These are phyloP conservation scores for Solanum hybrid DNA, from an alignment of 305 asterid genomes.

Conservation along the genomic window DNA sequence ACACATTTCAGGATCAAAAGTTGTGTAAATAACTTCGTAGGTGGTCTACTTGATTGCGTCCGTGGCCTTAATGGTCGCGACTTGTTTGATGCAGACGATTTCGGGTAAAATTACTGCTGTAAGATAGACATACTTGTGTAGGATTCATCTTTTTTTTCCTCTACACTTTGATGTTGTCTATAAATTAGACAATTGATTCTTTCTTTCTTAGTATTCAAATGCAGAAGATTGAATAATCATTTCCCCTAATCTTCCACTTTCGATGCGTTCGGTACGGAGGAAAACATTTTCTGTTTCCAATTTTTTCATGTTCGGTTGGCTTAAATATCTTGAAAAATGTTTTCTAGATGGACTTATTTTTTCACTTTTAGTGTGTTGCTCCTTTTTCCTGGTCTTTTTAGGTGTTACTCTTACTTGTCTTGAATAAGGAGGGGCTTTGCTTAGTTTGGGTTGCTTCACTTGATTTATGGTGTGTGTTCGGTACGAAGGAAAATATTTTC, in stretches of 20 bases:
- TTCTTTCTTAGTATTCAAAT: not conserved
- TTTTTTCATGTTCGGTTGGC: not conserved
- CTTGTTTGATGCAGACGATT: not conserved
- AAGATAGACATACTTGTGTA: conserved; percentile 3
- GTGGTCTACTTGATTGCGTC: not conserved
- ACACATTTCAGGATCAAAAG: not conserved
- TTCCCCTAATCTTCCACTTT: not conserved
- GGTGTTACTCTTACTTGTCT: not conserved
- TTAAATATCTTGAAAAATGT: not conserved
- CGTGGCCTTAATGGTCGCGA: not conserved
- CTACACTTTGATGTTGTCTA: not conserved
- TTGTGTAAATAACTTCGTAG: conserved; percentile 10
- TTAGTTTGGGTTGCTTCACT: not conserved
- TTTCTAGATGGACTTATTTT: not conserved
- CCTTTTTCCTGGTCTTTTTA: not conserved
- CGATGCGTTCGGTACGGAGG: not conserved
- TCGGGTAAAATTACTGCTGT: not conserved
- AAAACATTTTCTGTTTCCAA: not conserved
- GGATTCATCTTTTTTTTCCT: not conserved
- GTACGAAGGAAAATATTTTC: not conserved
- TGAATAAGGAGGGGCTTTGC: not conserved
- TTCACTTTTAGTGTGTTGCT: not conserved
- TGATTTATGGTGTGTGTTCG: not conserved
- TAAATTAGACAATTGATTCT: not conserved
- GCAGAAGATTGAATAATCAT: not conserved